A percentile compares a stretch with the other conserved stretches of the same genome.
Conservation (phyloP, 345 rosid genomes). For the thale cress (Arabidopsis thaliana) region DNA sequence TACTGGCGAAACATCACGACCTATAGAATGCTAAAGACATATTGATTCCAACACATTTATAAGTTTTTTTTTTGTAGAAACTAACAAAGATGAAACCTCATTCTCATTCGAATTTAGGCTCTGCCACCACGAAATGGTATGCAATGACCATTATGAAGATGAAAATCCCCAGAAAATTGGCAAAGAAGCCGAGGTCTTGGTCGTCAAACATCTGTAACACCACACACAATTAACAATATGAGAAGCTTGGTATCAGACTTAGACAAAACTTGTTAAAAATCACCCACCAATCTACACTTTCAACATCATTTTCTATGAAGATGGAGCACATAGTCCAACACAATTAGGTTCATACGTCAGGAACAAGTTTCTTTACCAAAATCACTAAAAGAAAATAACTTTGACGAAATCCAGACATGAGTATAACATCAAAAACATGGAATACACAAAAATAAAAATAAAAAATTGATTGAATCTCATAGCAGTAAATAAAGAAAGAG, state of each 20-base stretch:
- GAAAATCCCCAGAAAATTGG: conserved; percentile 79
- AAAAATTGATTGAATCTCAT: not conserved
- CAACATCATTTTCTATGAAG: not conserved
- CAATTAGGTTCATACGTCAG: not conserved
- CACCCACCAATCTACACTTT: not conserved
- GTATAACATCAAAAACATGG: not conserved
- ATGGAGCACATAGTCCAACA: not conserved
- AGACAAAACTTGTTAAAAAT: not conserved
- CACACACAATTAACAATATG: conserved; percentile 10
- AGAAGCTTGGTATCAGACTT: not conserved
- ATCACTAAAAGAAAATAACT: not conserved
- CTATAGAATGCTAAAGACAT: conserved; percentile 22
- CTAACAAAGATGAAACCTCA: conserved; percentile 38
- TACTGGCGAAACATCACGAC: conserved; percentile 15
- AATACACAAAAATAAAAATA: not conserved
- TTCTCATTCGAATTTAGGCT: conserved; percentile 68
- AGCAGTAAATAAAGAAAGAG: not conserved
- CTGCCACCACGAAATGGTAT: conserved; percentile 77
- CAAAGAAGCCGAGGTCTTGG: conserved; percentile 67
- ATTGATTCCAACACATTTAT: conserved; percentile 11
- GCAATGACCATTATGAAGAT: conserved; percentile 74
- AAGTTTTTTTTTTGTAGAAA: conserved; percentile 7
- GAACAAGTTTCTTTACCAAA: not conserved
- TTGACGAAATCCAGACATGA: not conserved
- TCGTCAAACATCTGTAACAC: conserved; percentile 77